A percentile compares a stretch with the other conserved stretches of the same genome.
Evolutionary conservation across 805 yeast genomes (phyloP).

Genomic region (Hanseniaspora lachancei): DNA sequence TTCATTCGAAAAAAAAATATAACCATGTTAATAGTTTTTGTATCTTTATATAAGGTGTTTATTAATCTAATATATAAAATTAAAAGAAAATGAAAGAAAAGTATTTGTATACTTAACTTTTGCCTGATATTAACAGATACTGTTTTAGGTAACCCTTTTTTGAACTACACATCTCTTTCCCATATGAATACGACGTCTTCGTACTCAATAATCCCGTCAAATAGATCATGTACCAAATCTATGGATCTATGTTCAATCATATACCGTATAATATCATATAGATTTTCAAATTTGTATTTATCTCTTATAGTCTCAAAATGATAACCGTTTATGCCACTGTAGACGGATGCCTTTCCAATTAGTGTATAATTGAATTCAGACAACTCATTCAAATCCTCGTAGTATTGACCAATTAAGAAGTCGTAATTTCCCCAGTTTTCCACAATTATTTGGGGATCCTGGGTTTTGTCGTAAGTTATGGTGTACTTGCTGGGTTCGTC

Average conservation of each 20-base stretch:
- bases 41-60: not conserved
- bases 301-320: constrained; percentile 17
- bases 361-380: constrained; percentile 33
- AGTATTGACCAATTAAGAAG: constrained; percentile 35
- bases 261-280: constrained; percentile 15
- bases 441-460: constrained; percentile 31
- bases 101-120: too few relatives aligned
- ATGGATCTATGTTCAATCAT: constrained; percentile 15
- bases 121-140: not conserved
- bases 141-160: not conserved
- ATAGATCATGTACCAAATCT: constrained; percentile 15
- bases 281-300: constrained; percentile 15
- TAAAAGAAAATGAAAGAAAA: not conserved
- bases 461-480: constrained; percentile 63
- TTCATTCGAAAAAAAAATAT: not conserved
- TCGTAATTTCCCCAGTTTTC: constrained; percentile 38
- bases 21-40: not conserved
- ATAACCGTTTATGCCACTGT: constrained; percentile 29
- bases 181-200: constrained; percentile 24
- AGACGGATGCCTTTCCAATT: constrained; percentile 30
- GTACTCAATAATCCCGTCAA: constrained; percentile 19
- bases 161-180: constrained; percentile 13
- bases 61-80: not conserved
- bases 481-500: constrained; percentile 22
- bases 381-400: constrained; percentile 19